Evolutionary conservation across 2,329 filamentous ascomycete genomes (phyloP), one percentile per base, ranked within the genome.

Genomic region (Acephala macrosclerotiorum): DNA sequence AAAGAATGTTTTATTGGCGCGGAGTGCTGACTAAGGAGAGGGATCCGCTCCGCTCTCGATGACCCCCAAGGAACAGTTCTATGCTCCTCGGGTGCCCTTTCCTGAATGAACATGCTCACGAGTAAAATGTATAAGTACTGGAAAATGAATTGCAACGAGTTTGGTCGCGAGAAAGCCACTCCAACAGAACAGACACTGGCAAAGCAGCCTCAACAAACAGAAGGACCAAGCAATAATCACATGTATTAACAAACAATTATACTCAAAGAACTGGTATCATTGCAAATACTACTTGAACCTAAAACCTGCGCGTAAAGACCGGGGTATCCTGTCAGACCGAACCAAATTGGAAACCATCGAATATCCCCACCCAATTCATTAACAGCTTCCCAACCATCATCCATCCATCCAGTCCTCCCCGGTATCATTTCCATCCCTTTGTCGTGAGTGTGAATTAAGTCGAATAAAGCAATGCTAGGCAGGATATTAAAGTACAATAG

Each of bases 401-500:
- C 25, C n/a, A 49, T 22, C 49, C 11, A 11, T 22, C 49, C 18
- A 11, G 22, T n/a, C 49, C 49, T 7, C 3, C 45, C n/a, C n/a
- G 3, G 11, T 49, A 20, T 20, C 8, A 22, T 11, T n/a, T 26
- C 55, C 55, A 59, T 49, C 38, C 56, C 61, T 29, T 47, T 18
- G 29, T 60, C 47, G 25, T 63, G n/a, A n/a, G n/a, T n/a, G n/a
- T 22, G 38, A 33, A 33, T 63, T 42, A 53, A 58, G 25, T 51
- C 14, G 40, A 18, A 55, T 18, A 26, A 60, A 60, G 22, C 38
- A 53, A 63, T 40, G 20, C 57, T 20, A 56, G 59, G 62, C 62
- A 67, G 66, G 59, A 67, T 67, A 60, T 68, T 63, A 53, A 67
- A 65, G 45, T 68, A 68, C 66, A 68, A 35, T 22, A 16, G n/a